Conservation (phyloP, 2,329 filamentous ascomycete genomes). For the Botrytis fragariae region DNA sequence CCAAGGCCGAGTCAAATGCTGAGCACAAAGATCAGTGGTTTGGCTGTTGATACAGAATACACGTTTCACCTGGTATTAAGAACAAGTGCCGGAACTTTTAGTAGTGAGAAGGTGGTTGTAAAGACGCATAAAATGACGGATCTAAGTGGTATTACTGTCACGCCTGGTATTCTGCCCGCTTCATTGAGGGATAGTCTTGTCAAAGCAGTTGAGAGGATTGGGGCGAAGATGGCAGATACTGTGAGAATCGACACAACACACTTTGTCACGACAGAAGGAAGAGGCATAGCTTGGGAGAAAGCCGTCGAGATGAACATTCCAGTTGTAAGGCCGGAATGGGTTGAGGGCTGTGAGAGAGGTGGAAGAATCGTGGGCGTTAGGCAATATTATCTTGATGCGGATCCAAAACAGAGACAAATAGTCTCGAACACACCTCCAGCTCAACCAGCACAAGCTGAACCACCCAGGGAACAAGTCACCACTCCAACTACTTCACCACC, state of each 20-base stretch:
- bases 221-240: conserved; percentile 83
- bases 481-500: conserved; percentile 27
- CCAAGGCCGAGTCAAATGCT: conserved; percentile 82
- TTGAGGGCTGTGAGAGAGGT: conserved; percentile 92
- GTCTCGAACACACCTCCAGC: conserved; percentile 24
- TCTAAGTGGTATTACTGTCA: conserved; percentile 90
- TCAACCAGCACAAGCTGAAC: conserved; percentile 25
- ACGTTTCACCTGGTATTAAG: conserved; percentile 88
- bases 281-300: conserved; percentile 90
- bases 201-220: conserved; percentile 79
- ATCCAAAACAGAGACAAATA: conserved; percentile 43
- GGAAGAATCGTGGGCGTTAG: conserved; percentile 91
- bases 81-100: conserved; percentile 84
- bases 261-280: conserved; percentile 93
- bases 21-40: conserved; percentile 93
- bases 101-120: conserved; percentile 78
- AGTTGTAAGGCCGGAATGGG: conserved; percentile 94
- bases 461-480: conserved; percentile 25
- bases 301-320: conserved; percentile 97
- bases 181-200: conserved; percentile 70
- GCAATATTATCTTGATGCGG: conserved; percentile 92
- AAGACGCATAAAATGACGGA: conserved; percentile 99
- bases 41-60: conserved; percentile 96
- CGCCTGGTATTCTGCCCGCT: conserved; percentile 78
- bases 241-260: conserved; percentile 97